Evolutionary conservation across 2,329 filamentous ascomycete genomes (phyloP).

Genomic region (Beauveria australis): DNA sequence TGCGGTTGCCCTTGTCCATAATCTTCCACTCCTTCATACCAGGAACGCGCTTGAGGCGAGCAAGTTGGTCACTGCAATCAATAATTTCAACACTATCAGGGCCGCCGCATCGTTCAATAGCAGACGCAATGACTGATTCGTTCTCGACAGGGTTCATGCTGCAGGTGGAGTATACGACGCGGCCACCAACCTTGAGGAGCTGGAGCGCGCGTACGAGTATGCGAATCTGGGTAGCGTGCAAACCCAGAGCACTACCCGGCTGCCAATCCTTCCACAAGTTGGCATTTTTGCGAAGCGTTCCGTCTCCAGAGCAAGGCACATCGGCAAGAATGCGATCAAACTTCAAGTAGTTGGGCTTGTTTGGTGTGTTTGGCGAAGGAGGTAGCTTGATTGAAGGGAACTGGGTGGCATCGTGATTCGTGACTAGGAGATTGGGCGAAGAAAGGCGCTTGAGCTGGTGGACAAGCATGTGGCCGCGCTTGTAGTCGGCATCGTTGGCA

Average conservation of each 20-base stretch:
- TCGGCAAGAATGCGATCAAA: slow-evolving; percentile 95
- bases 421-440: slow-evolving; percentile 93
- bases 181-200: slow-evolving; percentile 89
- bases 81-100: slow-evolving; percentile 71
- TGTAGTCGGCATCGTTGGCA: slow-evolving; percentile 95
- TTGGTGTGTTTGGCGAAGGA: slow-evolving; percentile 43
- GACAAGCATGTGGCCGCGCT: slow-evolving; percentile 91
- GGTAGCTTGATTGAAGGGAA: slow-evolving; percentile 89
- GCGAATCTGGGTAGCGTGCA: slow-evolving; percentile 78
- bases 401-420: slow-evolving; percentile 93
- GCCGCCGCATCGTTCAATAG: slow-evolving; percentile 85
- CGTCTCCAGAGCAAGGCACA: slow-evolving; percentile 94
- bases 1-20: slow-evolving; percentile 74
- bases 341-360: slow-evolving; percentile 69
- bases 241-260: slow-evolving; percentile 75
- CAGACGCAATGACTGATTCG: slow-evolving; percentile 80
- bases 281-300: slow-evolving; percentile 86
- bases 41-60: slow-evolving; percentile 64
- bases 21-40: slow-evolving; percentile 81
- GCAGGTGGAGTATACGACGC: slow-evolving; percentile 96
- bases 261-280: slow-evolving; percentile 95
- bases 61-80: slow-evolving; percentile 72
- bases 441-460: slow-evolving; percentile 97
- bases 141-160: slow-evolving; percentile 99
- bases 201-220: slow-evolving; percentile 89